Base-by-base conservation (phyloP, 1,139 yeast genomes). In the Protomyces macrosporus region DNA sequence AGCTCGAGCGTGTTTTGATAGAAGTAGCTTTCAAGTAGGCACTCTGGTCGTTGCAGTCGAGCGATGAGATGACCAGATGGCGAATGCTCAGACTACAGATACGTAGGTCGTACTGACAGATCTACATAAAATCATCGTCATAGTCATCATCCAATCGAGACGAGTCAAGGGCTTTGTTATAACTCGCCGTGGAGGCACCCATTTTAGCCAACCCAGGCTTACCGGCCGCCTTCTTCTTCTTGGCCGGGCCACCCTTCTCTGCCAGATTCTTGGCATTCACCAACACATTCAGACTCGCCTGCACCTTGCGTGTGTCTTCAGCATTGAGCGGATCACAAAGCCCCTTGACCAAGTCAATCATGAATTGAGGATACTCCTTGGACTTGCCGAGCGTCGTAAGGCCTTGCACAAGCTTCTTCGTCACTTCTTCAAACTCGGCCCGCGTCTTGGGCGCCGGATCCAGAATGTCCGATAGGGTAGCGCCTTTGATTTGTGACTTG, bases 131-230 rank as follows among this genome's bases (percentile, higher is more conserved):
- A 10, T 42, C 48, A 42, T 58, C 62, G 52, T 58, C 62, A 52
- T 58, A 58, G 52, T 52, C 62, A 42, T 58, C 62, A 52, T 58
- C 62, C 35, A 58, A 42, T 3, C 62, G 55, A 16, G 42, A 51
- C n/a, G 62, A 32, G 52, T 58, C 62, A 9, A 58, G 45, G 12
- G 62, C 53, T 10, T 32, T 51, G 10, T 54, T 58, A 50, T 58
- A 58, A 14, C 56, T 55, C 35, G 52, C 84, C 70, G 88, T 88
- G 39, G 81, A 84, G 39, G 84, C 83, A 80, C 90, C 90, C 68
- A 86, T 91, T 83, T 91, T 90, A 84, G 90, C 88, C 82, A 89
- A 90, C 73, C 97, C 97, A 39, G 95, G 93, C 74, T 97, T 95
- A 72, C 95, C 96, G 55, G 95, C 87, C 72, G 82, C 87, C 79